phyloP scores from a whole-genome alignment of 2,329 filamentous ascomycete genomes.

The Diaporthe eres region DNA sequence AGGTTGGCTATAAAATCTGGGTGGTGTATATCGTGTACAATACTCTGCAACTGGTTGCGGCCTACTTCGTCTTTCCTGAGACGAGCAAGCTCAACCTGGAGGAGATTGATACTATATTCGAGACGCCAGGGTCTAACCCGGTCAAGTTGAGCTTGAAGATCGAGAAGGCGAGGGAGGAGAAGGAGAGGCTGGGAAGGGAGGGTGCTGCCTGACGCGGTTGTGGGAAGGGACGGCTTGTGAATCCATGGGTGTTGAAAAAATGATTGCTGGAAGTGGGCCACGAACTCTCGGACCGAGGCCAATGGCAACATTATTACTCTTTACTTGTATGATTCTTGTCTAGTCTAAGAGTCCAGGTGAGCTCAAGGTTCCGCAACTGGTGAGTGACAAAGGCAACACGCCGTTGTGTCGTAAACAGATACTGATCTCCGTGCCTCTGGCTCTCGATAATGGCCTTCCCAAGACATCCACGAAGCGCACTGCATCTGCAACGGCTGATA shows the following conservation, averaged over 20 bases:
- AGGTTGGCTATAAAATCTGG: constrained; percentile 66
- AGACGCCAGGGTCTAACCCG: constrained; percentile 43
- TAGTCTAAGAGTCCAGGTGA: no score
- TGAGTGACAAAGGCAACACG: no score
- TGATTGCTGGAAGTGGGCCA: not conserved
- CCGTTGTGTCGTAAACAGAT: not conserved
- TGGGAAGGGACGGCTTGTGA: not conserved
- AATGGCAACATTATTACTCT: no score
- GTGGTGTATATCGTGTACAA: constrained; percentile 66
- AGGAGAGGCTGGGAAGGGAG: constrained; percentile 34
- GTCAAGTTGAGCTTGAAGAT: constrained; percentile 44
- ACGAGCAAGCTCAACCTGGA: constrained; percentile 65
- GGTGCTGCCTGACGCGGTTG: not conserved
- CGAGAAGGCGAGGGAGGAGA: constrained; percentile 41
- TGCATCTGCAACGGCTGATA: not conserved
- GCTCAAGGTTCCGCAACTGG: no score
- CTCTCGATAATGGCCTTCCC: not conserved
- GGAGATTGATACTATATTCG: constrained; percentile 72
- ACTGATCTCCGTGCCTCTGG: not conserved
- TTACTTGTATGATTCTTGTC: no score
- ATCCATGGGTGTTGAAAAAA: not conserved
- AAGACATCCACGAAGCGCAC: not conserved
- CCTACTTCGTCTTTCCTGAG: constrained; percentile 67
- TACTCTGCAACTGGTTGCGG: constrained; percentile 58
- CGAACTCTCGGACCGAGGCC: no score